Conservation (phyloP, 306 rosid species). For the Cercis canadensis region DNA sequence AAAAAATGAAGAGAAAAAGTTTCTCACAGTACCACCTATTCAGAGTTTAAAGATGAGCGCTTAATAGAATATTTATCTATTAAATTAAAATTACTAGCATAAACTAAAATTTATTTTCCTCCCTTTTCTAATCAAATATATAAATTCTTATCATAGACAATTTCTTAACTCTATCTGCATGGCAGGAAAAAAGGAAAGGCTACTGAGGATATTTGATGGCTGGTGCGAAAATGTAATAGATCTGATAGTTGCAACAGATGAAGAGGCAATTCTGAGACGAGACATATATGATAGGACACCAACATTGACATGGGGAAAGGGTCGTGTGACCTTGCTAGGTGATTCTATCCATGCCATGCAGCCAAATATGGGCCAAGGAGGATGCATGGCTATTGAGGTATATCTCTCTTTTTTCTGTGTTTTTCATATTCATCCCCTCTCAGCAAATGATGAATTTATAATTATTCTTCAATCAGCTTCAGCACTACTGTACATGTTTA, state of each 20-base stretch:
- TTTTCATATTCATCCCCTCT: slow-evolving; percentile 24
- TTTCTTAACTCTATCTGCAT: slow-evolving; percentile 18
- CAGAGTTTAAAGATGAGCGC: neutral
- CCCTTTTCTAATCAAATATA: neutral
- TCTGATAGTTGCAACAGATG: slow-evolving; percentile 79
- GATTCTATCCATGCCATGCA: slow-evolving; percentile 99
- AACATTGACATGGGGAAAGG: slow-evolving; percentile 87
- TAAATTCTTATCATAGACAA: neutral
- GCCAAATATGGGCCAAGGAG: slow-evolving; percentile 99
- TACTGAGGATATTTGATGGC: slow-evolving; percentile 75
- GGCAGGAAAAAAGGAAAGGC: slow-evolving; percentile 82
- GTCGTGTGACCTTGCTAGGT: slow-evolving; percentile 89
- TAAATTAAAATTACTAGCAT: neutral
- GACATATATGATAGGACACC: slow-evolving; percentile 90
- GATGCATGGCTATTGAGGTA: slow-evolving; percentile 99
- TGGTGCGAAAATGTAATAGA: slow-evolving; percentile 96
- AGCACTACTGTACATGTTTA: slow-evolving; percentile 2
- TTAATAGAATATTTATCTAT: neutral
- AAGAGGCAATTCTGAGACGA: slow-evolving; percentile 87
- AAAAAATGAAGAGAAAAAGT: neutral
- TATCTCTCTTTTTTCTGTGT: neutral
- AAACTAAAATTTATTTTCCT: neutral
- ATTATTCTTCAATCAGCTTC: slow-evolving; percentile 6
- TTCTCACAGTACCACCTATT: neutral
- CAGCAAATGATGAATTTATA: slow-evolving; percentile 8